phyloP scores from a whole-genome alignment of 495 filamentous ascomycete genomes.

The Penicillium bovifimosum region DNA sequence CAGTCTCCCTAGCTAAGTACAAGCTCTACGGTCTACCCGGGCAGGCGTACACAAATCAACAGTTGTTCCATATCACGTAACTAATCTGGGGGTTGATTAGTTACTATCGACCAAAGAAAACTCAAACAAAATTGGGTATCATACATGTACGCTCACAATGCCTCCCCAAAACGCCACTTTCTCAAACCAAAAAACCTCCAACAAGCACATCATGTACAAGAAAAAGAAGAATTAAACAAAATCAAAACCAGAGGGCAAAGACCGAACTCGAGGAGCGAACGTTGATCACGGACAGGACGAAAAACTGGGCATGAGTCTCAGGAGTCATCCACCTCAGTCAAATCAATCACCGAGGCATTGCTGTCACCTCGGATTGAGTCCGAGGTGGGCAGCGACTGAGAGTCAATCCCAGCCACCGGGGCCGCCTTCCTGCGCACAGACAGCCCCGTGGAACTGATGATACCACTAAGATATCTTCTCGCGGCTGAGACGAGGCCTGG shows the following conservation, averaged over 20 bases:
- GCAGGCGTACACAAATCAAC: neutral
- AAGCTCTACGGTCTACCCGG: no score
- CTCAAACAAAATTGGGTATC: neutral
- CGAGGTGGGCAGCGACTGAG: neutral
- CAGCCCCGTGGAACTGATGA: conserved; percentile 47
- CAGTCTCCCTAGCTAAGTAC: no score
- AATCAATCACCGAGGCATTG: neutral
- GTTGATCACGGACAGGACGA: neutral
- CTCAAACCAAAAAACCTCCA: neutral
- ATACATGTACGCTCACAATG: neutral
- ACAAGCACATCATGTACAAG: neutral
- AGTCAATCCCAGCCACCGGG: neutral
- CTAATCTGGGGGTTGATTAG: neutral
- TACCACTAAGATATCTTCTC: conserved; percentile 49
- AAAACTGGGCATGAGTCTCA: neutral
- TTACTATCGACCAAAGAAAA: neutral
- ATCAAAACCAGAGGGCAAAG: neutral
- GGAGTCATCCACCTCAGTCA: neutral
- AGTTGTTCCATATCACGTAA: neutral
- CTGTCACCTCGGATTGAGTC: neutral
- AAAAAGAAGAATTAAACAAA: neutral
- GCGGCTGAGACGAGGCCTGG: conserved; percentile 46
- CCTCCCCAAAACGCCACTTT: neutral
- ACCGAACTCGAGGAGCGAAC: neutral
- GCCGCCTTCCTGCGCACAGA: conserved; percentile 2